Percentiles rank a stretch among this genome's conserved stretches.
These are phyloP conservation scores for Aspergillus taichungensis DNA, from an alignment of 495 filamentous ascomycete genomes.

Conservation along the genomic window DNA sequence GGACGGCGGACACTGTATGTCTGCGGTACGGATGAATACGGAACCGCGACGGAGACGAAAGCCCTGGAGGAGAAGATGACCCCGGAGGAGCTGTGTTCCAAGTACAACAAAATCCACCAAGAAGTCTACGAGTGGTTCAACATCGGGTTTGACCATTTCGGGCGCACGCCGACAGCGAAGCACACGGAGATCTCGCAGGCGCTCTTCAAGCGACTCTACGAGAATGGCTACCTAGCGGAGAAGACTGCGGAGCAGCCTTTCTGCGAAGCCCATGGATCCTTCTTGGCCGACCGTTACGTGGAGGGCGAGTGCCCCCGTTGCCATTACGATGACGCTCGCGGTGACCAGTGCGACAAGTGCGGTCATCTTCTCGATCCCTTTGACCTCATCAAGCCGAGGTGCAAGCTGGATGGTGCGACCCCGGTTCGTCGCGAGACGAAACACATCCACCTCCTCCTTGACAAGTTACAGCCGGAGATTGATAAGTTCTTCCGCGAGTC, in stretches of 20 bases:
- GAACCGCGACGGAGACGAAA: slow-evolving; percentile 84
- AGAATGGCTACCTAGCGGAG: slow-evolving; percentile 78
- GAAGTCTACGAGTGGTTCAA: slow-evolving; percentile 86
- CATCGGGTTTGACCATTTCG: slow-evolving; percentile 78
- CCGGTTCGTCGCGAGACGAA: slow-evolving; percentile 64
- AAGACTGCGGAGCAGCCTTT: slow-evolving; percentile 71
- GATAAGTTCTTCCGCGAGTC: slow-evolving; percentile 59
- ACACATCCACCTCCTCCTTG: slow-evolving; percentile 69
- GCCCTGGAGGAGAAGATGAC: slow-evolving; percentile 58
- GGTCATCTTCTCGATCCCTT: slow-evolving; percentile 73
- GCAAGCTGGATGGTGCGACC: slow-evolving; percentile 76
- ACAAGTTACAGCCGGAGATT: slow-evolving; percentile 67
- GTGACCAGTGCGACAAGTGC: slow-evolving; percentile 85
- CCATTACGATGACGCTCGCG: slow-evolving; percentile 70
- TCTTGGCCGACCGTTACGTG: slow-evolving; percentile 88
- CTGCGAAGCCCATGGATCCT: slow-evolving; percentile 74
- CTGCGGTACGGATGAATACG: slow-evolving; percentile 63
- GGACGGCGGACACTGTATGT: slow-evolving; percentile 51
- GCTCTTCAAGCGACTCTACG: slow-evolving; percentile 68
- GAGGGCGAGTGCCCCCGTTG: slow-evolving; percentile 83
- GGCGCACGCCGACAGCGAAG: slow-evolving; percentile 67
- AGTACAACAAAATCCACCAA: slow-evolving; percentile 76
- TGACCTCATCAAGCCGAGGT: slow-evolving; percentile 46
- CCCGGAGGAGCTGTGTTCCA: slow-evolving; percentile 67
- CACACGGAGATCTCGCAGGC: slow-evolving; percentile 84